Evolutionary conservation across 208 protist species (phyloP).

Genomic region (Kentomonas sorsogonicus): DNA sequence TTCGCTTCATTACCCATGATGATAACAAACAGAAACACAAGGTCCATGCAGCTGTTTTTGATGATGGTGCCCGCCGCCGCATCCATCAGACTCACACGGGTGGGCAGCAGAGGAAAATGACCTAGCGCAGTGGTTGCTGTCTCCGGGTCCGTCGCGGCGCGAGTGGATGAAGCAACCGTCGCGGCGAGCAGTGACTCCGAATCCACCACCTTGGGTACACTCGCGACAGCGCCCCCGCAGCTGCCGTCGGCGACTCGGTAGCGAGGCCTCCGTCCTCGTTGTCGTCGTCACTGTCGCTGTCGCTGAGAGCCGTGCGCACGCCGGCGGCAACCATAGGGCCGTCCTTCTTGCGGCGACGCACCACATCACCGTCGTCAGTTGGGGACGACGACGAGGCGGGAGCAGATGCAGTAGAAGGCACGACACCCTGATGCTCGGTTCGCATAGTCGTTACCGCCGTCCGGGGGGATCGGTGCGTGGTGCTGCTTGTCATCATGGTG

Average conservation of each 20-base stretch:
- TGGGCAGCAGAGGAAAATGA: not conserved
- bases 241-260: not conserved
- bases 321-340: slow-evolving; percentile 74
- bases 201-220: too few species aligned
- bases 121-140: too few species aligned
- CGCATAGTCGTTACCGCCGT: too few species aligned
- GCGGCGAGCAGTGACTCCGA: too few species aligned
- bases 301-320: slow-evolving; percentile 39
- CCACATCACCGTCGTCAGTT: slow-evolving; percentile 24
- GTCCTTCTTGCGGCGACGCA: slow-evolving; percentile 65
- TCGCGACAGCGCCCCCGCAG: not conserved
- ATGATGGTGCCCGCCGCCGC: slow-evolving; percentile 34
- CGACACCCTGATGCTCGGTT: too few species aligned
- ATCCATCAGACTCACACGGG: not conserved
- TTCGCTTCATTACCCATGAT: slow-evolving; percentile 82
- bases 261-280: not conserved
- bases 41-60: slow-evolving; percentile 66
- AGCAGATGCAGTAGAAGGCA: too few species aligned
- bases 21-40: slow-evolving; percentile 82
- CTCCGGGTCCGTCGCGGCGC: not conserved
- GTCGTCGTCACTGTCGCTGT: slow-evolving; percentile 61
- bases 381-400: not conserved
- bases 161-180: not conserved
- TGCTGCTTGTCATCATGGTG: too few species aligned
- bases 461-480: too few species aligned